These are phyloP conservation scores for Wickerhamomyces pijperi DNA, from an alignment of 805 yeast genomes.

Conservation along the genomic window DNA sequence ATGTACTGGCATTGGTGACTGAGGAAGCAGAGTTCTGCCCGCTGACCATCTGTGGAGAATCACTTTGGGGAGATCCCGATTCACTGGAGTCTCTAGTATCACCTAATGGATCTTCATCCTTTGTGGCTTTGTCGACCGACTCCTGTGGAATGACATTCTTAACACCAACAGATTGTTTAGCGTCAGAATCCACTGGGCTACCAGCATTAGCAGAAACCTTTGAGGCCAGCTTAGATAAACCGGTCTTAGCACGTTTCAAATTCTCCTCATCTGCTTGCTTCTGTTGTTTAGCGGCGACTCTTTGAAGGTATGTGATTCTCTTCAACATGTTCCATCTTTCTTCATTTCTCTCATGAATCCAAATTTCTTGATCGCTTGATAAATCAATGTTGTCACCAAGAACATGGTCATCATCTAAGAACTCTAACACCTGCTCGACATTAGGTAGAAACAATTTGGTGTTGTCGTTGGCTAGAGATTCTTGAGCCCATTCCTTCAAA, in stretches of 20 bases:
- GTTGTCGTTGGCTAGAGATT: constrained; percentile 24
- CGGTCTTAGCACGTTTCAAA: constrained; percentile 20
- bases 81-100: not conserved
- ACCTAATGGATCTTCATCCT: not conserved
- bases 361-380: constrained; percentile 27
- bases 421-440: constrained; percentile 42
- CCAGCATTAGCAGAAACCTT: not conserved
- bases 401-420: constrained; percentile 33
- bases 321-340: constrained; percentile 67
- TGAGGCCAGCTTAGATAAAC: constrained; percentile 5
- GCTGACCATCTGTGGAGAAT: not conserved
- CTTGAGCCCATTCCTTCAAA: constrained; percentile 43
- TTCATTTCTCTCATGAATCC: constrained; percentile 30
- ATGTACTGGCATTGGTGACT: not conserved
- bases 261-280: constrained; percentile 28
- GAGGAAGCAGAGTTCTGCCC: not conserved
- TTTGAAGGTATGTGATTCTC: constrained; percentile 58
- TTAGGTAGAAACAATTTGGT: constrained; percentile 42
- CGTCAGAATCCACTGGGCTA: not conserved
- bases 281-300: constrained; percentile 44
- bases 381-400: constrained; percentile 19
- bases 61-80: not conserved
- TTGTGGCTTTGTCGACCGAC: not conserved
- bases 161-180: not conserved
- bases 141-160: constrained; percentile 1